A percentile compares a stretch with the other conserved stretches of the same genome.
These are phyloP conservation scores for Cercospora sp. DNA, from an alignment of 2,329 filamentous ascomycete genomes.

Conservation along the genomic window DNA sequence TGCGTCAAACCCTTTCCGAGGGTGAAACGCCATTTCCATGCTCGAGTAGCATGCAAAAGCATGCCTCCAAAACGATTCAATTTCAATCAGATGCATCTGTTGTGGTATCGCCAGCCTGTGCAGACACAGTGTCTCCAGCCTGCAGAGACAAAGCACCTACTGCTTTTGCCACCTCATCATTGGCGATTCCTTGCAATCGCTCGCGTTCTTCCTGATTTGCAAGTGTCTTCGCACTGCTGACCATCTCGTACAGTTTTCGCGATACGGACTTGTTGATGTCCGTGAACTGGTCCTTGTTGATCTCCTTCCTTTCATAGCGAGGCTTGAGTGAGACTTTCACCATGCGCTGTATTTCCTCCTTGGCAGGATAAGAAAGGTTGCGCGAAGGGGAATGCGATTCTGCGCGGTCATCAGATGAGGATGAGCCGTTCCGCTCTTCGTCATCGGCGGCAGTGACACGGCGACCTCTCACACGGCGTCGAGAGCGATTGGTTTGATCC, in stretches of 20 bases:
- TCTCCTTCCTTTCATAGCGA: conserved; percentile 73
- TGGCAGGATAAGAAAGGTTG: conserved; percentile 74
- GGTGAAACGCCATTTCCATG: conserved; percentile 11
- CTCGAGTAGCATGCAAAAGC: neutral
- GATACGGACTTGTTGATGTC: conserved; percentile 89
- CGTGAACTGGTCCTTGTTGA: conserved; percentile 88
- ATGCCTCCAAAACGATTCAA: neutral
- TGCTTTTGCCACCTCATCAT: conserved; percentile 74
- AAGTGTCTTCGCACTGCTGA: conserved; percentile 56
- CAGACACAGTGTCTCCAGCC: conserved; percentile 25
- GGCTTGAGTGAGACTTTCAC: conserved; percentile 81
- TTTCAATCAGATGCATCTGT: conserved; percentile 13
- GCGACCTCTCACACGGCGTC: conserved; percentile 27
- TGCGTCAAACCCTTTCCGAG: conserved; percentile 1
- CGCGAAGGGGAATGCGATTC: conserved; percentile 33
- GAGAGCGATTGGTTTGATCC: conserved; percentile 11
- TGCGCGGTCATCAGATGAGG: conserved; percentile 15
- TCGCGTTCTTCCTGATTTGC: conserved; percentile 63
- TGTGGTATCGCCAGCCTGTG: conserved; percentile 10
- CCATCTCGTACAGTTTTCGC: conserved; percentile 76
- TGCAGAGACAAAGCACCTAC: conserved; percentile 47
- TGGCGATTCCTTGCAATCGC: conserved; percentile 74
- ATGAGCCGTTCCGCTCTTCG: conserved; percentile 31
- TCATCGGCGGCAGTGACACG: conserved; percentile 27
- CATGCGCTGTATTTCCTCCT: conserved; percentile 84